phyloP scores from a whole-genome alignment of 2,329 filamentous ascomycete species.

The Westerdykella aurantiaca region DNA sequence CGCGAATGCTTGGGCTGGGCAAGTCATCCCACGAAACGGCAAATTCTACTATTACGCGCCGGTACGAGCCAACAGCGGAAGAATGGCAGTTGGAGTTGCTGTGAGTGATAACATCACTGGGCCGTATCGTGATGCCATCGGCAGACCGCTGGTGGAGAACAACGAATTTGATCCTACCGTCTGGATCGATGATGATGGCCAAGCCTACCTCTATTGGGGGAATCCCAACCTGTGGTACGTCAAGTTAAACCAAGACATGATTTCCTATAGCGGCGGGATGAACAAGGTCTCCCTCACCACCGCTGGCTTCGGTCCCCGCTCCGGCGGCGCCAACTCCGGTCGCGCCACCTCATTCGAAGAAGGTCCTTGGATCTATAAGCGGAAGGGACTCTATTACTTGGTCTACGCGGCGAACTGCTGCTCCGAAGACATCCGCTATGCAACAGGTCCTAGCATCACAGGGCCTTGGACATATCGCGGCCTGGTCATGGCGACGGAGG shows the following conservation, averaged over 20 bases:
- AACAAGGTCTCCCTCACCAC: conserved; percentile 9
- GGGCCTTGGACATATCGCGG: conserved; percentile 15
- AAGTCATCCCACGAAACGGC: conserved; percentile 11
- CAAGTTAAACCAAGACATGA: conserved; percentile 13
- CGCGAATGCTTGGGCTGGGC: conserved; percentile 12
- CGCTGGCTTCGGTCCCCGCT: conserved; percentile 9
- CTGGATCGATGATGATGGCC: conserved; percentile 13
- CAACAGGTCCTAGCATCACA: conserved; percentile 11
- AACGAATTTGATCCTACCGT: conserved; percentile 15
- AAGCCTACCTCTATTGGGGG: conserved; percentile 15
- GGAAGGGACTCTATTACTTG: conserved; percentile 10
- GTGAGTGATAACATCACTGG: conserved; percentile 11
- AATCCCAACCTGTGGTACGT: conserved; percentile 13
- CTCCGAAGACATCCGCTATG: conserved; percentile 15
- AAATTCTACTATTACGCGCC: conserved; percentile 17
- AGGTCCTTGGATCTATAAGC: conserved; percentile 14
- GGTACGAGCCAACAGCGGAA: conserved; percentile 6
- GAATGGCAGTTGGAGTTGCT: conserved; percentile 12
- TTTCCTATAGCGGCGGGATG: conserved; percentile 8
- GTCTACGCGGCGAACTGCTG: conserved; percentile 15
- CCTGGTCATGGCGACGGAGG: conserved; percentile 12
- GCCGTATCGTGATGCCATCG: conserved; percentile 12
- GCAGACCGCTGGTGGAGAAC: conserved; percentile 12
- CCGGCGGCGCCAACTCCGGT: conserved; percentile 1
- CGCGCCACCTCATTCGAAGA: conserved; percentile 10